A percentile compares a stretch with the other conserved stretches of the same genome.
Conservation (phyloP, 2,329 filamentous ascomycete genomes). For the Ascochyta koolunga region DNA sequence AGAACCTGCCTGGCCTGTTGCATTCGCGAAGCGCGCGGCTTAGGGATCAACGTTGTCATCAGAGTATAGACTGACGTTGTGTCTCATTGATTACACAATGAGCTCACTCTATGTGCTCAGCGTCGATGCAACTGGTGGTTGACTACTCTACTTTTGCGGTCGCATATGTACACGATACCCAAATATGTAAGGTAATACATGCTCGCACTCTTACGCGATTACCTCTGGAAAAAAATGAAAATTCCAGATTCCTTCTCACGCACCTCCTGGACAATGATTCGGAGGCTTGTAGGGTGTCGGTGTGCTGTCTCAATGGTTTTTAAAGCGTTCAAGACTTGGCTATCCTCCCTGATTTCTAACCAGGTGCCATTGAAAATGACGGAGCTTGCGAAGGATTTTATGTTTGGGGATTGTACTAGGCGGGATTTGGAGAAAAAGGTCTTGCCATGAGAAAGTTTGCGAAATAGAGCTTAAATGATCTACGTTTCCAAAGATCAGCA, state of each 20-base stretch:
- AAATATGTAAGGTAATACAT: not conserved
- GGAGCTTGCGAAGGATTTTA: conserved; percentile 60
- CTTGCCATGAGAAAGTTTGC: too few relatives aligned
- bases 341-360: conserved; percentile 65
- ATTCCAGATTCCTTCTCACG: conserved; percentile 63
- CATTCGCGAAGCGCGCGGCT: conserved; percentile 73
- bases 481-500: too few relatives aligned
- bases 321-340: conserved; percentile 69
- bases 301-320: conserved; percentile 60
- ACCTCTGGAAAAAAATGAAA: not conserved
- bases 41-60: conserved; percentile 72
- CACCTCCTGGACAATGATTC: conserved; percentile 76
- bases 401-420: too few relatives aligned
- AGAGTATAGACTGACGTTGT: conserved; percentile 35
- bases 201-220: not conserved
- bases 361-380: conserved; percentile 65
- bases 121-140: not conserved
- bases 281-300: conserved; percentile 56
- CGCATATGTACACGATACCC: conserved; percentile 9
- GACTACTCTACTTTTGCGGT: not conserved
- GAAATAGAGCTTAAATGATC: too few relatives aligned
- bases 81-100: not conserved
- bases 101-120: not conserved
- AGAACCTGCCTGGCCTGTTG: conserved; percentile 76
- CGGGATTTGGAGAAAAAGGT: too few relatives aligned